phyloP scores from a whole-genome alignment of 148 eudicot genomes.

The Amaranthus palmeri region DNA sequence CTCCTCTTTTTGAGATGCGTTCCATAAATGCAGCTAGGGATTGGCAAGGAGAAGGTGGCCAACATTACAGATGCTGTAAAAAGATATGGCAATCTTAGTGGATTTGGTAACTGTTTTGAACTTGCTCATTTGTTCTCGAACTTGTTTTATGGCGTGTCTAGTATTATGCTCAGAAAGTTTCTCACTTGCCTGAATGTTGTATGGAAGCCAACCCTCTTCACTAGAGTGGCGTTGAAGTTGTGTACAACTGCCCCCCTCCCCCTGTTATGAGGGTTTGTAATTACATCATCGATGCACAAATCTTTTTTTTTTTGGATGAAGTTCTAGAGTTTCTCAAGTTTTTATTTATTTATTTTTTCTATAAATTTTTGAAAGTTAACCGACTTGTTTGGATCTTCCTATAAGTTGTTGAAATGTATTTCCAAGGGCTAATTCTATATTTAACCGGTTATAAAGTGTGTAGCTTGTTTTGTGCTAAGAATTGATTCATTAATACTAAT shows the following conservation, averaged over 20 bases:
- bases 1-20: slow-evolving; percentile 19
- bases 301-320: not conserved
- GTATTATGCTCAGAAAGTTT: not conserved
- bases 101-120: slow-evolving; percentile 57
- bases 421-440: not conserved
- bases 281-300: not conserved
- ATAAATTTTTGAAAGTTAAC: too few relatives aligned
- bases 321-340: not conserved
- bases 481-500: slow-evolving; percentile 10
- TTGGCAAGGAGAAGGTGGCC: slow-evolving; percentile 61
- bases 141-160: not conserved
- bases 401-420: too few relatives aligned
- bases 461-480: not conserved
- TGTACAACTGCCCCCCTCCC: not conserved
- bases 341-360: not conserved
- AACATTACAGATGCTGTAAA: slow-evolving; percentile 47
- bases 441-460: not conserved
- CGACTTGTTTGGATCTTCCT: too few relatives aligned
- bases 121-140: not conserved
- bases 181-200: not conserved
- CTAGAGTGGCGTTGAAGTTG: not conserved
- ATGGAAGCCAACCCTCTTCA: slow-evolving; percentile 1
- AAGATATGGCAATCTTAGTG: slow-evolving; percentile 80
- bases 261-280: not conserved
- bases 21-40: slow-evolving; percentile 56